Base-by-base conservation (phyloP, 345 rosid genomes). In the Populus deltoides region DNA sequence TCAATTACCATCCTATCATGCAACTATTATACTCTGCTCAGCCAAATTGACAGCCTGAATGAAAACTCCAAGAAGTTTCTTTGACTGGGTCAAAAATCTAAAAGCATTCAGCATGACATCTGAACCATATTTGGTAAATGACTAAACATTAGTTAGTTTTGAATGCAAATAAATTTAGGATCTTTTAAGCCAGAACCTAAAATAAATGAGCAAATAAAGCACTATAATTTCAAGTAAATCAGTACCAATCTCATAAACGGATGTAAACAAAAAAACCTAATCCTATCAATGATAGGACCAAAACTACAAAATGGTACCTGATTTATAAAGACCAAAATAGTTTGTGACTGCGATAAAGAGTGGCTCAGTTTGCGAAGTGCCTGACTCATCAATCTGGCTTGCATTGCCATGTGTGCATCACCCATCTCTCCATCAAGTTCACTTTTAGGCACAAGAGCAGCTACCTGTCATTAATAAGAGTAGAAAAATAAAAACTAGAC, bases 341-440 rank as follows among this genome's bases (percentile, higher is more conserved):
- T 88, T 83, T 92, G 96, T 1, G 99, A 94, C 74, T 86, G 74
- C 3, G 98, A 94, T 80, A 97, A 84, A 51, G 98, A 97, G 83
- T 94, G 98, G 80, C 97, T 94, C 80, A 97, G 78, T 81, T 97
- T 97, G 84, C 98, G 97, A 70, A 97, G 95, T 36, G 99, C 98
- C 87, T 94, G 99, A 83, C 97, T 97, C 99, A 94, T 97, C 82
- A 97, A 83, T 81, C 99, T 91, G 65, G 99, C 99, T 90, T 93
- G 98, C 98, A 96, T 86, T 79, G 99, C 97, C 97, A 96, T 93
- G 84, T 97, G 97, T 75, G 97, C 99, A 87, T 97, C 98, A 79
- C 99, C 99, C 98, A 94, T 97, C 91, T 94, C 98, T 0, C 99
- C 98, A 38, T 97, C 98, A 27, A 97, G 99, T 84, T 97, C 99